Base-by-base conservation (phyloP, 2,329 filamentous ascomycete genomes). In the Scedosporium dehoogii region DNA sequence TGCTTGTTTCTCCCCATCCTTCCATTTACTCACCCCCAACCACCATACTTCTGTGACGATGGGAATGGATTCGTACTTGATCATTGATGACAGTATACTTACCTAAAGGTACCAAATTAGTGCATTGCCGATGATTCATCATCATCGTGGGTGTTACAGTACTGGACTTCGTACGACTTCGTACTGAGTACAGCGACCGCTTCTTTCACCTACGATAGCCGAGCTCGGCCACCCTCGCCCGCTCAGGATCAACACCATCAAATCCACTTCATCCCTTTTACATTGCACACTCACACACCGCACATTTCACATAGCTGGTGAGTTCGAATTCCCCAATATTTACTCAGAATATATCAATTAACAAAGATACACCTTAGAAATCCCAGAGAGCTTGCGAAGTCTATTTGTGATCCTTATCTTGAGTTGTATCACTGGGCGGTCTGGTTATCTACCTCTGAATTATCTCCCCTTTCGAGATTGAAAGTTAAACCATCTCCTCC, bases 161-260 rank as follows among this genome's bases (percentile, higher is more conserved):
- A 48, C 33, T n/a, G n/a, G n/a, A n/a, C n/a, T n/a, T n/a, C n/a
- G n/a, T n/a, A n/a, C n/a, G n/a, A n/a, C n/a, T n/a, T n/a, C n/a
- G 48, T 53, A 21, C 48, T 23, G 16, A 14, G 6, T 7, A 57
- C 7, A 33, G 14, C 23, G 25, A 9, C 16, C 33, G 16, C 48
- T 10, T 25, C 29, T 27, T 60, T 60, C 25, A 33, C 59, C 59
- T 60, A 38, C 46, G 53, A 41, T 60, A 60, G 59, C 59, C 59
- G 59, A 60, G 23, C 44, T 18, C 42, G 27, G 14, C 12, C n/a
- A 42, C 33, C 21, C 16, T 38, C 23, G 21, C 21, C 18, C 18
- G 3, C 18, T 16, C 7, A 27, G 51, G 6, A 18, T 18, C 16
- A 21, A 48, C 44, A 48, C 18, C 44, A 10, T 48, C 44, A 48